These are phyloP conservation scores for Paecilomyces fulvus DNA, from an alignment of 2,329 filamentous ascomycete genomes.

Conservation along the genomic window DNA sequence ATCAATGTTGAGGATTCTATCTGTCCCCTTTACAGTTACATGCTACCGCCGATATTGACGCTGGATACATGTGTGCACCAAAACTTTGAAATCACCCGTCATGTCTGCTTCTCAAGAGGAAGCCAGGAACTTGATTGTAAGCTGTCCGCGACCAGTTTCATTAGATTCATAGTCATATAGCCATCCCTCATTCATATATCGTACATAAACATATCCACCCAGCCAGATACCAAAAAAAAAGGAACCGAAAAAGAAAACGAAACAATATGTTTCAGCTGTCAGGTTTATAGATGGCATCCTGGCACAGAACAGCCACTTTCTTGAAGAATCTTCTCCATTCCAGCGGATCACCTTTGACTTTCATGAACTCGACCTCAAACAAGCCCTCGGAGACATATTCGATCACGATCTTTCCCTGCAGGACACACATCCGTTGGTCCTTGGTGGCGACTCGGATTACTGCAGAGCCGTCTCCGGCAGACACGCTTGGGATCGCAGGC, in stretches of 20 bases:
- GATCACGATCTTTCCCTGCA: slow-evolving; percentile 37
- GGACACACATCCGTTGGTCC: slow-evolving; percentile 42
- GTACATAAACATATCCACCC: neutral
- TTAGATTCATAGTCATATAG: neutral
- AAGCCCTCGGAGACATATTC: slow-evolving; percentile 48
- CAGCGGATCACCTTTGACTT: slow-evolving; percentile 88
- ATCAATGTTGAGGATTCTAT: too few relatives aligned
- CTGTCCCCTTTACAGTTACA: too few relatives aligned
- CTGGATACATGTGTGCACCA: too few relatives aligned
- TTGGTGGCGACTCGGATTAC: slow-evolving; percentile 65
- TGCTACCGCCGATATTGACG: too few relatives aligned
- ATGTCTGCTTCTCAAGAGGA: neutral
- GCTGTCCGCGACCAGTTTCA: neutral
- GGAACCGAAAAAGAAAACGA: neutral
- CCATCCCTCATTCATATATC: neutral
- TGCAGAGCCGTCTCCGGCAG: slow-evolving; percentile 44
- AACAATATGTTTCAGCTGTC: slow-evolving; percentile 23
- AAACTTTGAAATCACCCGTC: neutral
- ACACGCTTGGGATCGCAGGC: slow-evolving; percentile 39
- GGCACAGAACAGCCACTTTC: slow-evolving; percentile 79
- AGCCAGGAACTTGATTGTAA: neutral
- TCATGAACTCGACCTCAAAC: slow-evolving; percentile 83
- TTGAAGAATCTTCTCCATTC: slow-evolving; percentile 98
- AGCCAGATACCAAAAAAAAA: neutral
- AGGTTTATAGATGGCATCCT: slow-evolving; percentile 68